A percentile compares a stretch with the other conserved stretches of the same genome.
Evolutionary conservation across 768 basidiomycete genomes (phyloP).

Genomic region (Pleurotus salmoneostramineus): DNA sequence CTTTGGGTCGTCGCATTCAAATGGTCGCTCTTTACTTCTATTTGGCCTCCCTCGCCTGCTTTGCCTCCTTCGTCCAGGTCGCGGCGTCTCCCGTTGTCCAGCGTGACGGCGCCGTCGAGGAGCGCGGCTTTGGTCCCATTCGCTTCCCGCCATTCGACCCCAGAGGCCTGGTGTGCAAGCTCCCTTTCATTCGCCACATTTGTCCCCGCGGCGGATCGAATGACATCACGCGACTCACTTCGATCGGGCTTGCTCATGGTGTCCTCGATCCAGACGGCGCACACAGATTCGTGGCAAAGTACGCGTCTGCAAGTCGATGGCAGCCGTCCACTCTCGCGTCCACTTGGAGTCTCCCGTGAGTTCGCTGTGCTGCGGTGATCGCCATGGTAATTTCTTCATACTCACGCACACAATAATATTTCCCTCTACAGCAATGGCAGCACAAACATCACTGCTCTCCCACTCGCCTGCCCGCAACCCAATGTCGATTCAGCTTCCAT

Average conservation of each 20-base stretch:
- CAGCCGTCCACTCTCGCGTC: constrained; percentile 47
- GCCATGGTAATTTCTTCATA: not conserved
- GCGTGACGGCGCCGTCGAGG: constrained; percentile 13
- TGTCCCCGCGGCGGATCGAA: constrained; percentile 32
- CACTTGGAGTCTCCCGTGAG: constrained; percentile 64
- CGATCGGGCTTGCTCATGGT: constrained; percentile 56
- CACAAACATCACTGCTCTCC: constrained; percentile 49
- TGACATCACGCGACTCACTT: constrained; percentile 32
- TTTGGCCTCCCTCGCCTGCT: constrained; percentile 31
- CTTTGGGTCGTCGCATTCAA: not conserved
- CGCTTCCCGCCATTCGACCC: constrained; percentile 33
- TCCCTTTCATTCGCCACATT: constrained; percentile 38
- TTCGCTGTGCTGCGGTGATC: constrained; percentile 7
- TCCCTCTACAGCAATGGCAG: constrained; percentile 38
- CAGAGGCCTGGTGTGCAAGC: constrained; percentile 39
- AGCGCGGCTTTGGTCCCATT: constrained; percentile 14
- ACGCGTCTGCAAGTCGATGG: constrained; percentile 65
- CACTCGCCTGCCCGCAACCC: constrained; percentile 71
- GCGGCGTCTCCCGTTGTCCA: constrained; percentile 23
- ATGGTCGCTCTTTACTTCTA: constrained; percentile 25
- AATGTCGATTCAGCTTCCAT: constrained; percentile 41
- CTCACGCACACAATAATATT: constrained; percentile 6
- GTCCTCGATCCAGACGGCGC: constrained; percentile 43
- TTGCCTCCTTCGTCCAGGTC: constrained; percentile 26
- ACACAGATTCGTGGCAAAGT: constrained; percentile 60